These are phyloP conservation scores for Phytophthora uliginosa DNA, from an alignment of 352 stramenopile species.

Conservation along the genomic window DNA sequence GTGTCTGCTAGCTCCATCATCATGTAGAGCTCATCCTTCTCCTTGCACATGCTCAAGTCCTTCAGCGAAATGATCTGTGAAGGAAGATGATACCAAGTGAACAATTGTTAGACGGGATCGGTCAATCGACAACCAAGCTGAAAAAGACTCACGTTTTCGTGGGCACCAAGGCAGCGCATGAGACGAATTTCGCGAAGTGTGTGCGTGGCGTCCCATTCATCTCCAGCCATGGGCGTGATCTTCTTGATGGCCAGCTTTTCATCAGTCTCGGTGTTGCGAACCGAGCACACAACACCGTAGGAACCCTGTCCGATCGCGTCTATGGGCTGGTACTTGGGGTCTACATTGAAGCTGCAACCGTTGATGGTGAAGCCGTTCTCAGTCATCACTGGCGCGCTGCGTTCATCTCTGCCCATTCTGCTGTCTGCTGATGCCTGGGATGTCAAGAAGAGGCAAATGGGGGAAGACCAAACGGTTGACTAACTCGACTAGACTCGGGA, in stretches of 20 bases:
- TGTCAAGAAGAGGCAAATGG: not conserved
- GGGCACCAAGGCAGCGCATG: constrained; percentile 88
- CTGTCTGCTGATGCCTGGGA: constrained; percentile 1
- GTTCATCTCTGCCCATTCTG: constrained; percentile 73
- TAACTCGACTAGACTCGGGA: not conserved
- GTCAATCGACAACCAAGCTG: not conserved
- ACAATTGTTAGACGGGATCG: not conserved
- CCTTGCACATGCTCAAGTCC: constrained; percentile 92
- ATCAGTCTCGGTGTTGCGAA: constrained; percentile 79
- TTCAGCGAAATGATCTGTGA: constrained; percentile 91
- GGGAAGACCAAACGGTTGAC: not conserved
- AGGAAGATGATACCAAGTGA: not conserved
- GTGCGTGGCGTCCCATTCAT: constrained; percentile 92
- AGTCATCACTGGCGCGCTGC: constrained; percentile 63
- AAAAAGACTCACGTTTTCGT: constrained; percentile 86
- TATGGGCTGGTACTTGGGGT: constrained; percentile 83
- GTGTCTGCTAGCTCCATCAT: constrained; percentile 97
- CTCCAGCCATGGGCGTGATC: constrained; percentile 92
- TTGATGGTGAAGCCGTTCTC: constrained; percentile 89
- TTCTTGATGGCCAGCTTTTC: constrained; percentile 95
- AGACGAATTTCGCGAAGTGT: constrained; percentile 93
- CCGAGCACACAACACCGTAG: constrained; percentile 95
- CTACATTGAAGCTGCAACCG: constrained; percentile 85
- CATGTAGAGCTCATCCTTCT: constrained; percentile 97
- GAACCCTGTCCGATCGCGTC: constrained; percentile 94